Base-by-base conservation (phyloP, 805 yeast genomes). In the Hanseniaspora vineae region DNA sequence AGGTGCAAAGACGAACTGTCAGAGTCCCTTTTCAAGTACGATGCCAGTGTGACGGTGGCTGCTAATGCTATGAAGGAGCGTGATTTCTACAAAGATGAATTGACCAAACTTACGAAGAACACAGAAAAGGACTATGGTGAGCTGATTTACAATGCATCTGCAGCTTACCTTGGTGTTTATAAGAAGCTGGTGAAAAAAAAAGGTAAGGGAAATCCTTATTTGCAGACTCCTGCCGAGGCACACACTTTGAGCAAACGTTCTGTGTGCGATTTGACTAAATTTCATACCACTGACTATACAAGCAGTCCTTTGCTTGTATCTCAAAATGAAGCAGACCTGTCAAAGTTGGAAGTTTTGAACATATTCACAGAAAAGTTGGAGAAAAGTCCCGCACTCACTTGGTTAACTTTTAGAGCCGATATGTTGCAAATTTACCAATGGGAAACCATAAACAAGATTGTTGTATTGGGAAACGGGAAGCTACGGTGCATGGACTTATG, bases 11-110 rank as follows among this genome's bases (percentile, higher is more conserved):
- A 83, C 54, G 90, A 87, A 56, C 67, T 89, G 44, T 80, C 92
- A 31, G 67, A 82, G 2, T 81, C 95, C 0, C 66, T 88, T 39
- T 89, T 87, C 57, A 82, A 81, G 57, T 84, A 84, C 52, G 97
- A 89, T 60, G 96, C 97, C 0, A 95, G 96, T 2, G 79, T 84
- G 2, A 69, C 89, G 48, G 96, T 89, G 1, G 94, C 90, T 1
- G 80, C 94, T 0, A 71, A 73, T 33, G 78, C 86, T 1, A 67
- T 81, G n/a, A 71, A 72, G 48, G 96, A 89, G 55, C 67, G 88
- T 39, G 94, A 86, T 51, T 84, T 79, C 43, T 82, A 89, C 2
- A 72, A 73, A 51, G 59, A 58, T n/a, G 87, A 88, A 2, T 66
- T 88, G 47, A 75, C 77, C 45, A 70, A 75, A 47, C 63, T 85